Conservation (phyloP, 371 early-diverging fungal species). For the Mucor sp. region DNA sequence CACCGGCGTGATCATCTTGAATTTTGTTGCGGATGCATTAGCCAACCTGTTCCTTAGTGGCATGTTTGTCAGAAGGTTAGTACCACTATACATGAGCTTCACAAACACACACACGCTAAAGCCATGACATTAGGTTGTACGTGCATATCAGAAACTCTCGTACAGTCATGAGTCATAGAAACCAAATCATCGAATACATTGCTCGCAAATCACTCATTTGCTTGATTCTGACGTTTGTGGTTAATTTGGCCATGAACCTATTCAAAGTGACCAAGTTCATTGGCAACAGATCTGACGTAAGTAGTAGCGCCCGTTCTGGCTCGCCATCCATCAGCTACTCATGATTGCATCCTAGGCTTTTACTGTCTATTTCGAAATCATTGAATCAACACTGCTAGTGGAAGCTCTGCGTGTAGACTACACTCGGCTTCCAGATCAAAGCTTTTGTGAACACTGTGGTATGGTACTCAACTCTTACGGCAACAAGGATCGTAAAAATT, state of each 20-base stretch:
- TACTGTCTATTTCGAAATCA: constrained; percentile 42
- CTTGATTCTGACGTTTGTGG: constrained; percentile 38
- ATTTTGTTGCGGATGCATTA: constrained; percentile 44
- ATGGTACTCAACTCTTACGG: constrained; percentile 21
- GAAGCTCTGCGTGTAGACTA: constrained; percentile 48
- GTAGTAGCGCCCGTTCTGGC: neutral
- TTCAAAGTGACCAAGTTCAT: constrained; percentile 41
- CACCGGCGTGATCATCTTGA: constrained; percentile 46
- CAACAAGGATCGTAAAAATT: constrained; percentile 9
- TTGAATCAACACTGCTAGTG: constrained; percentile 47
- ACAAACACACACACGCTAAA: neutral
- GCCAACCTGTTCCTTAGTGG: constrained; percentile 49
- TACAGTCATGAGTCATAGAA: constrained; percentile 38
- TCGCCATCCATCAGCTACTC: neutral
- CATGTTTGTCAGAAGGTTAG: constrained; percentile 51
- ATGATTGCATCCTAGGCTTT: constrained; percentile 26
- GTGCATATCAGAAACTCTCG: constrained; percentile 35
- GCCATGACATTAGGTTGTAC: constrained; percentile 25
- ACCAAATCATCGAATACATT: constrained; percentile 43
- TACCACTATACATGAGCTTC: neutral
- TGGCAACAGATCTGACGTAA: constrained; percentile 49
- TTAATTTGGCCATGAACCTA: constrained; percentile 45
- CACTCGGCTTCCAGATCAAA: constrained; percentile 25
- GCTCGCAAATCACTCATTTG: constrained; percentile 49
- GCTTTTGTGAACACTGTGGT: constrained; percentile 46